Evolutionary conservation across 2,329 filamentous ascomycete species (phyloP).

Genomic region (Calonectria hongkongensis): DNA sequence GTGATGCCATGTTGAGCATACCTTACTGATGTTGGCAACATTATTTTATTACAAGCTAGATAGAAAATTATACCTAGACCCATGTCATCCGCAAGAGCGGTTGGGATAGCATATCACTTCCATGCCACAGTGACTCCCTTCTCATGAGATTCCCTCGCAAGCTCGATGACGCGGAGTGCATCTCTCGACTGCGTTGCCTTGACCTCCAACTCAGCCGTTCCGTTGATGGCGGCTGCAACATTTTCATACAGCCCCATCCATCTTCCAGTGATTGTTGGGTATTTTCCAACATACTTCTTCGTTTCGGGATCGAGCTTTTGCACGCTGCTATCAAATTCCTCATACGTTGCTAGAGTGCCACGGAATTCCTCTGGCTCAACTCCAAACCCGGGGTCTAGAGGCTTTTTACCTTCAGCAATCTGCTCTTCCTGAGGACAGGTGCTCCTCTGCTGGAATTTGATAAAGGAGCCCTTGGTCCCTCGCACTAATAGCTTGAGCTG

Average conservation of each 20-base stretch:
- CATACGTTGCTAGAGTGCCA: conserved; percentile 60
- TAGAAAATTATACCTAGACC: background rate
- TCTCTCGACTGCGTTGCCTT: conserved; percentile 62
- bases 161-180: conserved; percentile 60
- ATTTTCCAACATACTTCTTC: conserved; percentile 60
- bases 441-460: conserved; percentile 60
- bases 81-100: too few species aligned
- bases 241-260: conserved; percentile 65
- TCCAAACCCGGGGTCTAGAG: conserved; percentile 45
- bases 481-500: conserved; percentile 47
- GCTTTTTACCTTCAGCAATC: conserved; percentile 40
- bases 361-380: conserved; percentile 46
- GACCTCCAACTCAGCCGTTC: conserved; percentile 61
- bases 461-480: conserved; percentile 48
- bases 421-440: conserved; percentile 59
- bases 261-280: conserved; percentile 62
- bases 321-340: conserved; percentile 57
- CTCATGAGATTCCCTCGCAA: conserved; percentile 63
- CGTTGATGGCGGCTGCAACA: conserved; percentile 61
- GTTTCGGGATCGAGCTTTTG: conserved; percentile 58
- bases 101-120: conserved; percentile 27
- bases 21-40: background rate
- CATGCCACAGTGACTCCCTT: conserved; percentile 57
- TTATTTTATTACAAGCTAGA: background rate
- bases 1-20: background rate